phyloP scores from a whole-genome alignment of 2,329 filamentous ascomycete genomes.

The Verruconis gallopava region DNA sequence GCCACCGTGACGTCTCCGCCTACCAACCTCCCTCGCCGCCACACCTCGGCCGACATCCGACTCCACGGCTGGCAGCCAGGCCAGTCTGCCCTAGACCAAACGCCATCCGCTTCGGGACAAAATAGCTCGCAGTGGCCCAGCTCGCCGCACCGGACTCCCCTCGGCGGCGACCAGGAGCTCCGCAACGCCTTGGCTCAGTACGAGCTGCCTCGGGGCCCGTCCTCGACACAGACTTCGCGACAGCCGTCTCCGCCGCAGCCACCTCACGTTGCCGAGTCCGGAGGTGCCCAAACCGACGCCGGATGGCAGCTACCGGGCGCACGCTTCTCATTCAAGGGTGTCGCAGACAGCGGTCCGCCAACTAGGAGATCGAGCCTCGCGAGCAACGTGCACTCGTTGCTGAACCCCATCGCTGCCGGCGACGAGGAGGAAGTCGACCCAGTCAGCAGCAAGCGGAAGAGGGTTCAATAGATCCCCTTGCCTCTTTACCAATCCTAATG shows the following conservation, averaged over 20 bases:
- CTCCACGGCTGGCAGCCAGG: slow-evolving; percentile 48
- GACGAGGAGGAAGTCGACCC: slow-evolving; percentile 52
- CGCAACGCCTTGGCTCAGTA: slow-evolving; percentile 57
- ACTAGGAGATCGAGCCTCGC: slow-evolving; percentile 59
- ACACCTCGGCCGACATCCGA: slow-evolving; percentile 92
- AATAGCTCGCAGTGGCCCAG: slow-evolving; percentile 53
- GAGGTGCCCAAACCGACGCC: slow-evolving; percentile 17
- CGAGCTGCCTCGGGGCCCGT: slow-evolving; percentile 44
- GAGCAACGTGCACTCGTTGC: slow-evolving; percentile 52
- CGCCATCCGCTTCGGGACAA: slow-evolving; percentile 54
- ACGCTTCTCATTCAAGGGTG: slow-evolving; percentile 15
- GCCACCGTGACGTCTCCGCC: slow-evolving; percentile 41
- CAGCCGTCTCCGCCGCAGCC: slow-evolving; percentile 40
- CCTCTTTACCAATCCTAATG: too few species aligned
- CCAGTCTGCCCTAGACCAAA: slow-evolving; percentile 32
- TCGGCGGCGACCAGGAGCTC: slow-evolving; percentile 54
- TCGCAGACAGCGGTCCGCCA: slow-evolving; percentile 44
- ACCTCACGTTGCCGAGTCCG: neutral
- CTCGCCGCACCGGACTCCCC: slow-evolving; percentile 41
- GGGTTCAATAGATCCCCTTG: too few species aligned
- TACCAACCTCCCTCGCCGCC: slow-evolving; percentile 63
- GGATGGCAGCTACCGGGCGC: slow-evolving; percentile 23
- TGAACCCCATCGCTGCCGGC: slow-evolving; percentile 56
- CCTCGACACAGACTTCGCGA: slow-evolving; percentile 30
- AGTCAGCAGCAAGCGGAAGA: slow-evolving; percentile 51